Evolutionary conservation across 2,329 filamentous ascomycete species (phyloP).

Genomic region (Verticillium nubilum): DNA sequence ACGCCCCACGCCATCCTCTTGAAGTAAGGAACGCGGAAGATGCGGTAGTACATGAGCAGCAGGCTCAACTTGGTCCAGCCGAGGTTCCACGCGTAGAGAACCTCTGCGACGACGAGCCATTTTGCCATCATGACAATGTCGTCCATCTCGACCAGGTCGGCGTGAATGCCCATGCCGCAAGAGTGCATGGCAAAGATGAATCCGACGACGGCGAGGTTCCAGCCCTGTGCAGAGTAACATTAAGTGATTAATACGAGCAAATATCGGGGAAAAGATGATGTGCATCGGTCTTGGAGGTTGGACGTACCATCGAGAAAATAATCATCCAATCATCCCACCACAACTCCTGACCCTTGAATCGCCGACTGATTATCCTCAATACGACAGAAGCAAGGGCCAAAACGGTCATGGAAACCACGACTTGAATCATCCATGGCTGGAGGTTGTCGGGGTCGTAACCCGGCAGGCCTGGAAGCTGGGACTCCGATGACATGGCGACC

Average conservation of each 20-base stretch:
- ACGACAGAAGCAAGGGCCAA: constrained; percentile 30
- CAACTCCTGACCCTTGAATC: constrained; percentile 31
- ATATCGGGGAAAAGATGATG: not conserved
- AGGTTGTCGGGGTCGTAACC: constrained; percentile 29
- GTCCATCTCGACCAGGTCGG: constrained; percentile 25
- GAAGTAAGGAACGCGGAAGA: constrained; percentile 40
- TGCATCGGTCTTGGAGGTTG: not conserved
- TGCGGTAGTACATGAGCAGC: constrained; percentile 46
- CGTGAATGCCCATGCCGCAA: constrained; percentile 41
- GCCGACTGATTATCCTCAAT: constrained; percentile 35
- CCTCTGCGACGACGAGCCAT: constrained; percentile 39
- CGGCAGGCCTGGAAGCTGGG: constrained; percentile 17
- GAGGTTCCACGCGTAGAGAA: constrained; percentile 41
- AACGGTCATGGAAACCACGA: constrained; percentile 33
- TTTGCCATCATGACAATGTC: constrained; percentile 39
- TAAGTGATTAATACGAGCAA: not conserved
- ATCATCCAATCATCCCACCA: constrained; percentile 49
- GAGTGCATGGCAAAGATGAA: constrained; percentile 43
- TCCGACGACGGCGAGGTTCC: constrained; percentile 36
- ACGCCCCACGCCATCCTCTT: constrained; percentile 34
- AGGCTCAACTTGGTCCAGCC: constrained; percentile 45
- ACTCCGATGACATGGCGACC: constrained; percentile 1
- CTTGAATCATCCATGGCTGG: constrained; percentile 35
- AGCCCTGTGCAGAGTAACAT: constrained; percentile 19
- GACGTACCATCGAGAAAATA: constrained; percentile 38